Evolutionary conservation across 495 filamentous ascomycete species (phyloP).

Genomic region (Wilcoxina mikolae): DNA sequence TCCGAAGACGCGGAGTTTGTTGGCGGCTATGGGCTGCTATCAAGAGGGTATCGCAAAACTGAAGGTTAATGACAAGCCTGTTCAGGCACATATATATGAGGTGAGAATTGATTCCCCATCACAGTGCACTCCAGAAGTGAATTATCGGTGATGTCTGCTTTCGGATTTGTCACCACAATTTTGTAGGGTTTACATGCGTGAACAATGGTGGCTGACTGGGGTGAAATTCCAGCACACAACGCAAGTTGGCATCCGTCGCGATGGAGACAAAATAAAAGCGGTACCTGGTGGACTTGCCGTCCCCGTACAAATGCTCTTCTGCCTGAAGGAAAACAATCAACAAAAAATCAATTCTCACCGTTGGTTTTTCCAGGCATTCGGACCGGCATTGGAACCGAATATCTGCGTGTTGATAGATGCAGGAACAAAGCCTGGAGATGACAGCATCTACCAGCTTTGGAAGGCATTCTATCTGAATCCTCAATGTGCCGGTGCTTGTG

Average conservation of each 20-base stretch:
- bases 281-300: constrained; percentile 38
- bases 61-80: constrained; percentile 93
- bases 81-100: constrained; percentile 92
- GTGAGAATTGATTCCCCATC: background rate
- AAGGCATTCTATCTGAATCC: constrained; percentile 99
- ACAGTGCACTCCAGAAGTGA: constrained; percentile 7
- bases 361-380: constrained; percentile 98
- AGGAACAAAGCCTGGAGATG: constrained; percentile 86
- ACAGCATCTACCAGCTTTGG: constrained; percentile 85
- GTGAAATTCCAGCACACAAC: constrained; percentile 80
- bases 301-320: constrained; percentile 98
- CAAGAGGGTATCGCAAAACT: constrained; percentile 98
- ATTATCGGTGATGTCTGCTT: too few species aligned
- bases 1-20: constrained; percentile 81
- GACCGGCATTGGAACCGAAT: constrained; percentile 92
- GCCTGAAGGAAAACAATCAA: constrained; percentile 94
- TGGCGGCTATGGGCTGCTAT: constrained; percentile 89
- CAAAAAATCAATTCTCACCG: constrained; percentile 99
- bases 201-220: constrained; percentile 51
- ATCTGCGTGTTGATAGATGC: constrained; percentile 93
- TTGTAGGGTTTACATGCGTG: too few species aligned
- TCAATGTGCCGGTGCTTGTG: constrained; percentile 91
- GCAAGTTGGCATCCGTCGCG: constrained; percentile 78
- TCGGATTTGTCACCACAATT: too few species aligned
- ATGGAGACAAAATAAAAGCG: constrained; percentile 58